Base-by-base conservation (phyloP, 2,329 filamentous ascomycete species). In the Phialocephala sp. region DNA sequence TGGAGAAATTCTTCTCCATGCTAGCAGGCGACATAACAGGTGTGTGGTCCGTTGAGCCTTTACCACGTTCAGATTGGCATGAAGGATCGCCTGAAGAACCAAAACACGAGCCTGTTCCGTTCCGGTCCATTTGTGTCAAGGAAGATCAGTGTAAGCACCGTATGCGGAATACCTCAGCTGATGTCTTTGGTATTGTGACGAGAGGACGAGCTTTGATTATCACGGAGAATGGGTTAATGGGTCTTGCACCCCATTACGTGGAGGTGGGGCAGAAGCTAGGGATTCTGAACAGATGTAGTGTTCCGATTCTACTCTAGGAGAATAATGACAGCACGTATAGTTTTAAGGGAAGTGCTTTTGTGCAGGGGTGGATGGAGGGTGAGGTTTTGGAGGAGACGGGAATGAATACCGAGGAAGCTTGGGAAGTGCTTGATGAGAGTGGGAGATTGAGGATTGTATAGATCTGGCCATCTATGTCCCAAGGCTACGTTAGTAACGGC, bases 301-400 rank as follows among this genome's bases (percentile, higher is more conserved):
- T 39, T 6, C 65, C 65, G 1, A 58, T 62, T 3, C 6, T 67
- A 1, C 45, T 67, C 37, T 56, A 62, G 39, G 61, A 56, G 32
- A 62, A 64, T 55, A 37, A 39, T 5, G 62, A 64, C 45, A 54
- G 59, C 20, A 59, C 27, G 18, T 56, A 63, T 35, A 37, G 24
- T 8, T 64, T 64, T 55, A 59, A 39, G 15, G 61, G 65, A 22
- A 64, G 54, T 57, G 41, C 27, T 27, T 67, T 67, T 43, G 54
- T 67, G 36, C 65, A 64, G 18, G 62, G 61, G 6, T 64, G 65
- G 65, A 66, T 66, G 65, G 59, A 63, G 36, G 65, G 65, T 2
- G 61, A 61, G 52, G 56, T 64, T 57, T 39, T 66, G 35, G 35
- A 22, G 2, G 27, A 27, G 2, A 45, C 58, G 24, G 60, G 65